These are phyloP conservation scores for Fusarium piperis DNA, from an alignment of 2,329 filamentous ascomycete species.

Conservation along the genomic window DNA sequence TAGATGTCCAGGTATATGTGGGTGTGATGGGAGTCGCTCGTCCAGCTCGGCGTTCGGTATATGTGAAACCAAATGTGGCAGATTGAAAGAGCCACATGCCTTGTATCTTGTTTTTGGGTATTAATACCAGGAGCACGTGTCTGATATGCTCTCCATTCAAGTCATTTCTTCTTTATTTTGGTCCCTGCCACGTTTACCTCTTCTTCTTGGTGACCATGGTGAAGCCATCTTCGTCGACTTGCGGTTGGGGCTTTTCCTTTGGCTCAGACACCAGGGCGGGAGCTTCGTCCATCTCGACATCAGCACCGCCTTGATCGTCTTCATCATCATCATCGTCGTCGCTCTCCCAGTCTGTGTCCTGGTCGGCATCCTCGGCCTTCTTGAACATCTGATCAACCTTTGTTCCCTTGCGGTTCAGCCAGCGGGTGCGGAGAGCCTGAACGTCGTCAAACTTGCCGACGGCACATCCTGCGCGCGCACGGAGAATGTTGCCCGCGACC, in stretches of 20 bases:
- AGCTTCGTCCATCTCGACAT: slow-evolving; percentile 76
- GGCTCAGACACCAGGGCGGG: slow-evolving; percentile 65
- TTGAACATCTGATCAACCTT: slow-evolving; percentile 64
- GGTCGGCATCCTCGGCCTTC: slow-evolving; percentile 63
- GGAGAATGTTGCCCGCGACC: slow-evolving; percentile 78
- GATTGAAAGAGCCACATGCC: slow-evolving; percentile 24
- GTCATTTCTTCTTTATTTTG: slow-evolving; percentile 1
- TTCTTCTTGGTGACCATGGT: slow-evolving; percentile 78
- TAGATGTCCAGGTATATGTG: slow-evolving; percentile 14
- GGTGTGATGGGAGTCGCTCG: slow-evolving; percentile 30
- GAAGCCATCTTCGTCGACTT: slow-evolving; percentile 85
- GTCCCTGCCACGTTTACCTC: slow-evolving; percentile 54
- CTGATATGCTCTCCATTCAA: slow-evolving; percentile 11
- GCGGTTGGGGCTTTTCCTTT: slow-evolving; percentile 73
- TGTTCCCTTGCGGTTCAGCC: slow-evolving; percentile 69
- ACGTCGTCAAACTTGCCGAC: slow-evolving; percentile 74
- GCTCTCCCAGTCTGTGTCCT: slow-evolving; percentile 70
- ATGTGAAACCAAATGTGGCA: slow-evolving; percentile 34
- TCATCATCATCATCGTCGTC: slow-evolving; percentile 71
- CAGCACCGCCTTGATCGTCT: slow-evolving; percentile 64
- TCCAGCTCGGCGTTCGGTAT: slow-evolving; percentile 48
- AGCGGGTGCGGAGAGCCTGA: slow-evolving; percentile 69
- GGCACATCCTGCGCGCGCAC: slow-evolving; percentile 70
- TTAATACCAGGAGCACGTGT: slow-evolving; percentile 38
- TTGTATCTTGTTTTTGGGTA: slow-evolving; percentile 42